These are phyloP conservation scores for Leccinum ochraceum DNA, from an alignment of 768 basidiomycete species.

Conservation along the genomic window DNA sequence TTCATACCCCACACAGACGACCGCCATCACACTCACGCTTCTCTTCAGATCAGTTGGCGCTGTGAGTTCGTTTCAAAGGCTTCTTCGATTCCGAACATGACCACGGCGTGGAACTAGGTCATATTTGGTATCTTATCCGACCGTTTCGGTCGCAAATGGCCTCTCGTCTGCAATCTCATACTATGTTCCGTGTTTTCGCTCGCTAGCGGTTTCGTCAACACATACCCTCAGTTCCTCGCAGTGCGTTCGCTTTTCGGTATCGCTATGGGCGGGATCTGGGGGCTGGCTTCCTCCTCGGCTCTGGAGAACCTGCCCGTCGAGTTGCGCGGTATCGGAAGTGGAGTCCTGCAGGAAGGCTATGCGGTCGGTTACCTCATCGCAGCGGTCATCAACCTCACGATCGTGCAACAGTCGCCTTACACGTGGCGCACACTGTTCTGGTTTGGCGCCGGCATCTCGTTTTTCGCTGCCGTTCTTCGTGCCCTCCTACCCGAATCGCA, in stretches of 20 bases:
- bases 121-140: constrained; percentile 87
- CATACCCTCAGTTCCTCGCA: constrained; percentile 77
- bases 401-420: constrained; percentile 39
- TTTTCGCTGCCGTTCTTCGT: constrained; percentile 69
- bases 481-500: constrained; percentile 75
- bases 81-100: neutral
- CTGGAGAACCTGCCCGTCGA: constrained; percentile 90
- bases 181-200: constrained; percentile 74
- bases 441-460: constrained; percentile 67
- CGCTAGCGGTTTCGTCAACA: constrained; percentile 77
- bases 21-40: constrained; percentile 87
- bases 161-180: constrained; percentile 73
- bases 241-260: constrained; percentile 83
- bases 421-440: constrained; percentile 85
- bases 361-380: constrained; percentile 85
- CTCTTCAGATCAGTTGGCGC: constrained; percentile 86
- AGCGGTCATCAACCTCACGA: constrained; percentile 74
- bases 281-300: constrained; percentile 75
- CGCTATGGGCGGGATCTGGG: constrained; percentile 91
- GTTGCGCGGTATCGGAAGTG: constrained; percentile 81
- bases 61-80: constrained; percentile 33
- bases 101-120: constrained; percentile 33
- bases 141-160: constrained; percentile 94
- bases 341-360: constrained; percentile 88
- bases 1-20: constrained; percentile 45